Percentiles rank a stretch among this genome's conserved stretches.
Conservation (phyloP, 2,329 filamentous ascomycete genomes). For the Xylariomycetidae sp. region DNA sequence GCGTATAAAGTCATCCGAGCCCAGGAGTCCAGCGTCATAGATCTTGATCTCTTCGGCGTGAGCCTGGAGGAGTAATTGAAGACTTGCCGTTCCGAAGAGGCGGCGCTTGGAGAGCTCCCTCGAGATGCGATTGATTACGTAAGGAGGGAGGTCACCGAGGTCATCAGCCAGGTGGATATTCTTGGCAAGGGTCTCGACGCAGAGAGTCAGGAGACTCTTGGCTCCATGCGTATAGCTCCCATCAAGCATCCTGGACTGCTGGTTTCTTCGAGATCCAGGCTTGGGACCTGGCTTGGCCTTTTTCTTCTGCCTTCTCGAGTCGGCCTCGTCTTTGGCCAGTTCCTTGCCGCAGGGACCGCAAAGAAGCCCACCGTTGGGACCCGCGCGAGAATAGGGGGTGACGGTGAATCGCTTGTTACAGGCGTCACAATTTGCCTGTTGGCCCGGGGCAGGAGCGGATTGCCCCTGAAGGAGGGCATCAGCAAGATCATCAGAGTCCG, state of each 20-base stretch:
- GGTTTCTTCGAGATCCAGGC: slow-evolving; percentile 63
- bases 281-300: slow-evolving; percentile 46
- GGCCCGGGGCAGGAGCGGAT: slow-evolving; percentile 64
- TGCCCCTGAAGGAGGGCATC: slow-evolving; percentile 43
- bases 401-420: slow-evolving; percentile 90
- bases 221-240: slow-evolving; percentile 62
- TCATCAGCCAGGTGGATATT: slow-evolving; percentile 60
- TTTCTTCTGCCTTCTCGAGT: slow-evolving; percentile 49
- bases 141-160: slow-evolving; percentile 53
- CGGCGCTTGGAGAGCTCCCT: slow-evolving; percentile 57
- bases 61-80: slow-evolving; percentile 54
- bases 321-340: slow-evolving; percentile 61
- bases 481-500: slow-evolving; percentile 45
- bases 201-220: slow-evolving; percentile 63
- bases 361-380: slow-evolving; percentile 78
- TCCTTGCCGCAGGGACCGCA: slow-evolving; percentile 79
- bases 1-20: slow-evolving; percentile 69
- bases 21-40: slow-evolving; percentile 61
- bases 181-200: slow-evolving; percentile 57
- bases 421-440: slow-evolving; percentile 81
- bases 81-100: slow-evolving; percentile 47
- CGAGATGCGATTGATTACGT: slow-evolving; percentile 54
- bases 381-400: slow-evolving; percentile 79
- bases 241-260: slow-evolving; percentile 81
- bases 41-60: slow-evolving; percentile 46